phyloP scores from a whole-genome alignment of 1,284 basidiomycete species.

The Schizopora paradoxa region DNA sequence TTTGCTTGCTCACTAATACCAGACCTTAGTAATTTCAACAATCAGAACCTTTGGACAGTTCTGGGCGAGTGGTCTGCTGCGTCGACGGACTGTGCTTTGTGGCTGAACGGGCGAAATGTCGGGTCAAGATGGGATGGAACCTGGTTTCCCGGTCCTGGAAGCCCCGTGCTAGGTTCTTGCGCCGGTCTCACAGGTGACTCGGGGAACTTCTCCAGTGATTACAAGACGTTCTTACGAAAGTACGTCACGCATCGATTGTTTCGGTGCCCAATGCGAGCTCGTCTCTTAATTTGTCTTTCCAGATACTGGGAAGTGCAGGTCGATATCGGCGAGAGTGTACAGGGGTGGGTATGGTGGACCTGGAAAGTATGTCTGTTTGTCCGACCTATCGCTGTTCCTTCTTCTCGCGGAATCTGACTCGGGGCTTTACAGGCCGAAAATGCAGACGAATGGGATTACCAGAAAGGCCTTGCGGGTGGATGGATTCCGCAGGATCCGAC shows the following conservation, averaged over 20 bases:
- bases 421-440: conserved; percentile 44
- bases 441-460: conserved; percentile 74
- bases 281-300: not conserved
- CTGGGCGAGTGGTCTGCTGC: conserved; percentile 79
- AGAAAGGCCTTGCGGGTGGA: conserved; percentile 60
- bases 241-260: conserved; percentile 30
- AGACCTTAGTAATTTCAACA: conserved; percentile 36
- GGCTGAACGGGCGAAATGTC: conserved; percentile 67
- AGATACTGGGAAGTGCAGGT: conserved; percentile 81
- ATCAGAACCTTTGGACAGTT: conserved; percentile 54
- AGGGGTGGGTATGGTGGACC: conserved; percentile 83
- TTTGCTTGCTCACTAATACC: conserved; percentile 40
- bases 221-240: conserved; percentile 60
- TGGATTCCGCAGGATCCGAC: conserved; percentile 69
- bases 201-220: conserved; percentile 51
- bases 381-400: conserved; percentile 5
- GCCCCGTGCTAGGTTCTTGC: conserved; percentile 52
- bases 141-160: conserved; percentile 29
- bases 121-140: conserved; percentile 70
- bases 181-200: conserved; percentile 54
- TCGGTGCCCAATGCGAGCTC: too few relatives aligned
- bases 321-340: conserved; percentile 54
- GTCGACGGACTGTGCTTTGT: conserved; percentile 75
- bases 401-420: not conserved
- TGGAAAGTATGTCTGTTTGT: conserved; percentile 55